Base-by-base conservation (phyloP, 2,329 filamentous ascomycete genomes). In the Monascus ruber region DNA sequence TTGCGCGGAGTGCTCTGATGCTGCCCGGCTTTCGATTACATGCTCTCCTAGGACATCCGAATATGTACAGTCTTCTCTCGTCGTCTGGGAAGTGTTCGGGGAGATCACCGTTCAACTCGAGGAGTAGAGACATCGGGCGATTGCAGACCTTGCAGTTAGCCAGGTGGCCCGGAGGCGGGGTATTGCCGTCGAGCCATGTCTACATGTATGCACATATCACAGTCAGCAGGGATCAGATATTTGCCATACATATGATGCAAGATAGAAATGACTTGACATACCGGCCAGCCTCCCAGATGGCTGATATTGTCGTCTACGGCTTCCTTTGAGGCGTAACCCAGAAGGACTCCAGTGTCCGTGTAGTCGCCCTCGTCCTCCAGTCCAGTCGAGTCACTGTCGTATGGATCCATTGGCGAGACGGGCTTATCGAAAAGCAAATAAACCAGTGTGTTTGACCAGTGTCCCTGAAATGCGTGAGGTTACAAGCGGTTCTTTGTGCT, bases 81-180 rank as follows among this genome's bases (percentile, higher is more conserved):
- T 96, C 85, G 40, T 81, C 79, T 1, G 87, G 83, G 54, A 94
- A 95, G 36, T 78, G 74, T 40, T 89, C 83, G 9, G 87, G 88
- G 3, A 96, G 73, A 58, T 95, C 87, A 52, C 79, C 88, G 62
- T 98, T 86, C 26, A 98, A 74, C 62, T 98, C 87, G 35, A 98
- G 74, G 3, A 98, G 75, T 7, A 96, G 73, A 1, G 78, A 80
- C 77, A 95, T 86, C 38, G 85, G 65, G 38, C 79, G 76, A 49
- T 86, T 84, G 76, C 91, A 98, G 48, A 84, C 74, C 63, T 84
- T 86, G 69, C 91, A 98, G 63, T 80, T 82, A 24, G 84, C 86
- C 6, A 94, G 73, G 1, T 80, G 70, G 24, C 83, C 83, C 1
- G 85, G 83, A 5, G 89, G 84, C 4, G 83, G 71, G 32, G 72